Base-by-base conservation (phyloP, 129 eudicot species). In the Logfia minima region DNA sequence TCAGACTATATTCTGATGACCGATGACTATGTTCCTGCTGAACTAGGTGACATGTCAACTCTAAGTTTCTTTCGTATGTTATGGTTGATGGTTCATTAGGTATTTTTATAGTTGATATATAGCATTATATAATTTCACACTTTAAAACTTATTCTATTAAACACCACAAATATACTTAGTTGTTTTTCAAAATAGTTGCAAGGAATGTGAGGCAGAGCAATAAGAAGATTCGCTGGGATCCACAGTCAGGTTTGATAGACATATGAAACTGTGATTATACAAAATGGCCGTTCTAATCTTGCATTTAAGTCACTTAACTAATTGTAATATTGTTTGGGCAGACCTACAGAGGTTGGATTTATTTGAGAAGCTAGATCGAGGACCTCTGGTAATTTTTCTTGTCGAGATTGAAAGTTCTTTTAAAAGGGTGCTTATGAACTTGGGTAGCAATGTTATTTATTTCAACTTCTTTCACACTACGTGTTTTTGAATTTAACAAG, bases 141-240 rank as follows among this genome's bases (percentile, higher is more conserved):
- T 41, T 43, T 23, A 52, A 19, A 45, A 32, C 75, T 18, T 48
- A 37, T 28, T 72, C 13, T 18, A 29, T 29, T 63, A n/a, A 31
- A 70, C 32, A 48, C 52, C 4, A 22, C 52, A 62, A 6, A 32
- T 51, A 62, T 75, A 23, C 65, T 43, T 71, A 51, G 2, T 31
- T 76, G 66, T 51, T 31, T 74, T 83, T 3, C 14, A 3, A 61
- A 66, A 69, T 84, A 88, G 92, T 74, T 80, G 82, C 75, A 74
- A 84, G n/a, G 80, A 82, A 84, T 71, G 84, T 63, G 77, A 77
- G 63, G 60, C 89, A 21, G 34, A 56, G 56, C 70, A 74, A 66
- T 58, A 89, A 87, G 83, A 88, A 85, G 84, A 85, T 88, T n/a
- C 84, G 81, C 22, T 93, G 96, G 98, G 90, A 84, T 70, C 89